Conservation (phyloP, 805 yeast species). For the Lachancea quebecensis region DNA sequence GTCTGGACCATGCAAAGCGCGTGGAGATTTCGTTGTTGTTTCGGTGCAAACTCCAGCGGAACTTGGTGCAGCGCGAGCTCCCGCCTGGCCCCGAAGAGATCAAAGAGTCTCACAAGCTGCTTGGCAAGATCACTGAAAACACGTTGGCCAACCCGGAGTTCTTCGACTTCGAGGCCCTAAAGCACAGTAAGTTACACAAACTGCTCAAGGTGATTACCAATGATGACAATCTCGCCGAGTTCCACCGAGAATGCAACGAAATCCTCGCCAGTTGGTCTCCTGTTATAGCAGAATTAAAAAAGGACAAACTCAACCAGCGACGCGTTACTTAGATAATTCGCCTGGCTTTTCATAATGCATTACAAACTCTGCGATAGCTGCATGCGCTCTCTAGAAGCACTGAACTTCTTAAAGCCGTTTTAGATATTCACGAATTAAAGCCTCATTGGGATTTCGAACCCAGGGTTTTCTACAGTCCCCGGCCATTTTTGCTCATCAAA, state of each 20-base stretch:
- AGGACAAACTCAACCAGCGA: constrained; percentile 17
- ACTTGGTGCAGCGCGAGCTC: constrained; percentile 26
- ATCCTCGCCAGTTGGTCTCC: constrained; percentile 24
- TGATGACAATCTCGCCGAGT: constrained; percentile 21
- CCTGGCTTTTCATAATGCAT: no score
- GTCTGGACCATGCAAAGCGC: constrained; percentile 21
- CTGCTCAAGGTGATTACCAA: constrained; percentile 26
- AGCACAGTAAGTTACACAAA: constrained; percentile 28
- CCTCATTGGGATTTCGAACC: no score
- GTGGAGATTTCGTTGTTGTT: constrained; percentile 25
- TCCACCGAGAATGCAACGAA: constrained; percentile 24
- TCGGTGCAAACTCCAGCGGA: constrained; percentile 28
- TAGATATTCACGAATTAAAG: no score
- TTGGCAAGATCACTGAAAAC: constrained; percentile 23
- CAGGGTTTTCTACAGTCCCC: no score
- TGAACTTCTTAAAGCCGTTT: no score
- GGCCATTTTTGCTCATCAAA: no score
- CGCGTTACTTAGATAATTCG: neutral
- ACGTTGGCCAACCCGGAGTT: constrained; percentile 22
- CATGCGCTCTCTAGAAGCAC: no score
- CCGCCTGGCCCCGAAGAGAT: constrained; percentile 23
- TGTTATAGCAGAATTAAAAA: constrained; percentile 18
- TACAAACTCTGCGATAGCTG: no score
- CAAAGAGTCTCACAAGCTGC: constrained; percentile 23
- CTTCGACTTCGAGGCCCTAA: constrained; percentile 27